Evolutionary conservation across 2,329 filamentous ascomycete genomes (phyloP).

Genomic region (Huntiella decipiens): DNA sequence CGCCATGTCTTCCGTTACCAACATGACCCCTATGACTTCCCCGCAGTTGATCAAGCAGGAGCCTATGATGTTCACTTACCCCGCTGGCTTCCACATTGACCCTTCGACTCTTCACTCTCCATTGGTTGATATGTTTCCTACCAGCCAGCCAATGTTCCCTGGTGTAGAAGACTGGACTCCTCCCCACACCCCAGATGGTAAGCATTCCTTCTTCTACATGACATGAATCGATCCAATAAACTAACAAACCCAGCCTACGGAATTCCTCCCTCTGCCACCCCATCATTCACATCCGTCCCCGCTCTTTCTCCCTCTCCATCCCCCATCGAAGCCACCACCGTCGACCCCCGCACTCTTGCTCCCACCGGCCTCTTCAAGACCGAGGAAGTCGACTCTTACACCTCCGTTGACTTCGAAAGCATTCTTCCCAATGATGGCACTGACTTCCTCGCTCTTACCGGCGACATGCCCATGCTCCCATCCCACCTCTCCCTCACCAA

Average conservation of each 20-base stretch:
- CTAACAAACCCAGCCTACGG: constrained; percentile 1
- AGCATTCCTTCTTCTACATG: constrained; percentile 21
- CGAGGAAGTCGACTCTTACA: constrained; percentile 20
- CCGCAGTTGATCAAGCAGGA: constrained; percentile 59
- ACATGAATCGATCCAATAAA: constrained; percentile 12
- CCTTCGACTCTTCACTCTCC: constrained; percentile 81
- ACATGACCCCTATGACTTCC: constrained; percentile 45
- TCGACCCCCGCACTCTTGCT: constrained; percentile 77
- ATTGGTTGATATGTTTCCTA: constrained; percentile 57
- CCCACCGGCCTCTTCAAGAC: constrained; percentile 42
- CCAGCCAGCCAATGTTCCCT: constrained; percentile 65
- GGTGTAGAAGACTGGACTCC: constrained; percentile 72
- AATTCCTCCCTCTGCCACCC: constrained; percentile 11
- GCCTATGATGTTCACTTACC: constrained; percentile 51
- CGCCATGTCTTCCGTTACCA: constrained; percentile 34
- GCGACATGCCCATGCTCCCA: constrained; percentile 34
- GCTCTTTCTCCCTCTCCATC: constrained; percentile 65
- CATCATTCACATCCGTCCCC: constrained; percentile 41
- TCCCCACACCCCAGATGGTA: constrained; percentile 69
- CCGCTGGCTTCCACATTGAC: constrained; percentile 41
- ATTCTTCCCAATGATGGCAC: not conserved
- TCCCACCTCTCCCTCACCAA: not conserved
- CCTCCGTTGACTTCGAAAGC: constrained; percentile 19
- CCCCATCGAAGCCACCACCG: constrained; percentile 58
- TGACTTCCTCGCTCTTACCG: constrained; percentile 22